phyloP scores from a whole-genome alignment of 352 stramenopile genomes.

The Plasmopara viticola region DNA sequence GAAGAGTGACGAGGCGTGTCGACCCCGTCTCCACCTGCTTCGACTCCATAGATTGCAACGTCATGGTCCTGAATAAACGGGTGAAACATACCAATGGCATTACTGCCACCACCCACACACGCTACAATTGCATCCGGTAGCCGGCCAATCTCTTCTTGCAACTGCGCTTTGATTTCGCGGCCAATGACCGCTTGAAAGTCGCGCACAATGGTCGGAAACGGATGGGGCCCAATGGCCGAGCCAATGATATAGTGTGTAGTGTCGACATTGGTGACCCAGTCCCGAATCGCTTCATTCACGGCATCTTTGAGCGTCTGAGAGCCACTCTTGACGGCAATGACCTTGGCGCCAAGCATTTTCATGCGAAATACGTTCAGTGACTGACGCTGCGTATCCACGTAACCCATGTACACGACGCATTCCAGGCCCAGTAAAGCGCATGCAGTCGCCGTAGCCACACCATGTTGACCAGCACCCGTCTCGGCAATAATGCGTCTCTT shows the following conservation, averaged over 20 bases:
- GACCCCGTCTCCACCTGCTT: conserved; percentile 93
- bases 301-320: conserved; percentile 97
- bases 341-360: conserved; percentile 98
- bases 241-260: conserved; percentile 99
- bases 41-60: conserved; percentile 94
- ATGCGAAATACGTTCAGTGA: conserved; percentile 98
- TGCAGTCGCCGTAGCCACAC: conserved; percentile 95
- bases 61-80: conserved; percentile 92
- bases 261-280: conserved; percentile 98
- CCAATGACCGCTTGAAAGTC: conserved; percentile 98
- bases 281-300: conserved; percentile 97
- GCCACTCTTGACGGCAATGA: conserved; percentile 95
- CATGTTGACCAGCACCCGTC: conserved; percentile 97
- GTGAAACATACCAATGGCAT: conserved; percentile 99
- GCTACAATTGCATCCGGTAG: conserved; percentile 95
- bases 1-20: conserved; percentile 90
- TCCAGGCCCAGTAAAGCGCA: conserved; percentile 94
- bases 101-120: conserved; percentile 96
- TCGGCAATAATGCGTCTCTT: conserved; percentile 98
- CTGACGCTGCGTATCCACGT: conserved; percentile 96
- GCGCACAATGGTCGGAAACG: conserved; percentile 97
- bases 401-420: conserved; percentile 99
- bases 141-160: conserved; percentile 91
- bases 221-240: conserved; percentile 95
- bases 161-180: conserved; percentile 90